Base-by-base conservation (phyloP, 2,329 filamentous ascomycete species). In the Nemania serpens region DNA sequence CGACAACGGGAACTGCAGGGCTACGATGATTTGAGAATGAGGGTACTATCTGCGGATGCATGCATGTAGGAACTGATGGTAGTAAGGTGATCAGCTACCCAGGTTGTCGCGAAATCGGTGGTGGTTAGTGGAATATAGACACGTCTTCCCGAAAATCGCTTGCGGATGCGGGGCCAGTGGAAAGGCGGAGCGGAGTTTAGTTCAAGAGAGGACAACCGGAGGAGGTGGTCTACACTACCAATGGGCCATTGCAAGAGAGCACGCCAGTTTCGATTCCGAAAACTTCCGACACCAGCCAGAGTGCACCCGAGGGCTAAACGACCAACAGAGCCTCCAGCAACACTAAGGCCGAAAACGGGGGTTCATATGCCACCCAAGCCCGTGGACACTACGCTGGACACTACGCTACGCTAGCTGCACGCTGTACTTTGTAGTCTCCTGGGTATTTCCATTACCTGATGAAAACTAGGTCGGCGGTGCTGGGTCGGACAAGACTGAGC, bases 371-470 rank as follows among this genome's bases (percentile, higher is more conserved):
- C 54, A 46, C 62, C 50, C 9, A 55, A 55, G 37, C 50, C 7
- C 7, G 7, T 29, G 25, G 25, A n/a, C n/a, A n/a, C n/a, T n/a
- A n/a, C n/a, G n/a, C n/a, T n/a, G n/a, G 25, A 29, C 25, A n/a
- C 25, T 29, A 3, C 46, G 39, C 43, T 55, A 43, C 61, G 15
- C 25, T 20, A 36, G 29, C n/a, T 60, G 56, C 53, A 59, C 43
- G 50, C 50, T 48, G 55, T 50, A 51, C 33, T 33, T n/a, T 20
- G 17, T 37, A 29, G 25, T 7, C 25, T 56, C 42, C 34, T 36
- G 51, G 55, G 58, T 65, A 61, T 70, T 71, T 63, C 55, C 59
- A 68, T 71, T 71, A 71, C 69, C 51, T 70, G 49, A 71, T 67
- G 61, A 63, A 68, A 70, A 70, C 61, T 11, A 57, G 49, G 11